Evolutionary conservation across 2,329 filamentous ascomycete genomes (phyloP), one percentile per base, ranked within the genome.

Genomic region (Xylaria sp.): DNA sequence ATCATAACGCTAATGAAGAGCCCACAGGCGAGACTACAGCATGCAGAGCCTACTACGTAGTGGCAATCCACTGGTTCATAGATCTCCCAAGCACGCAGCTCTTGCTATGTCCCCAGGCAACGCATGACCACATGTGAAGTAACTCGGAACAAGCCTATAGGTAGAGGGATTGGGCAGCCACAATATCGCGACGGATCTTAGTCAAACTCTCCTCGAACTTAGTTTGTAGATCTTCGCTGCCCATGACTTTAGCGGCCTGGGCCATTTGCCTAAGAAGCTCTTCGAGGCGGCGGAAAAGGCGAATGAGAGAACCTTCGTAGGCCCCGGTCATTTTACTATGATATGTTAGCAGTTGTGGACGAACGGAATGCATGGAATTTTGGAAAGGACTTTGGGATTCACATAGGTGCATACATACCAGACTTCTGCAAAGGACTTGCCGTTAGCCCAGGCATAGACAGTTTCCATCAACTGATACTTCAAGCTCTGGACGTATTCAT

Each of bases 381-480:
- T n/a, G 15, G 36, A 27, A 44, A 36, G 38, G 22, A 33, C 7
- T 25, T 13, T 29, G 22, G 3, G 29, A 11, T 42, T 27, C 5
- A n/a, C 22, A n/a, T 2, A 17, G 29, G 17, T 47, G 25, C 60
- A 33, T 51, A 87, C 93, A 77, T 88, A 97, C 95, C 96, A 98
- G 69, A 99, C 97, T 73, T 97, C 90, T 0, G 92, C 89, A 82
- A 99, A 99, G 0, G 92, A 89, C 73, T 91, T 92, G 56, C 95
- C 96, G 72, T 96, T 91, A 5, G 93, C 91, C 96, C 96, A 99
- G 5, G 92, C 87, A 75, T 90, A 92, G 3, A 99, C 94, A 39
- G 97, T 96, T 77, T 97, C 95, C 95, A 99, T 98, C 57, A 99
- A 84, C 82, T 98, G 91, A 84, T 90, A 94, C 83, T 97, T 97